phyloP scores from a whole-genome alignment of 306 rosid genomes.

The Medicago lupulina region DNA sequence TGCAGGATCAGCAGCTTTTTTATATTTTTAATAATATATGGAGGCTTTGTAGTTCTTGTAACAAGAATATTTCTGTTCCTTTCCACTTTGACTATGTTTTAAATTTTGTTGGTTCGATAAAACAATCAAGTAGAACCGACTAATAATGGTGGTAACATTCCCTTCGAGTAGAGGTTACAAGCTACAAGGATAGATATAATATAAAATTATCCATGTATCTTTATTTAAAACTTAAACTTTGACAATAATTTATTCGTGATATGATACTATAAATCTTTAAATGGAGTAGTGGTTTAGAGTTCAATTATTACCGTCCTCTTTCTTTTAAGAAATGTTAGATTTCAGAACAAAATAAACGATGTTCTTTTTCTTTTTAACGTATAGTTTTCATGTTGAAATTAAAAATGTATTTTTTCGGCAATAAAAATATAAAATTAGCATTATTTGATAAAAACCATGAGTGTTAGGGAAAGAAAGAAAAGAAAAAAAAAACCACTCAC shows the following conservation, averaged over 20 bases:
- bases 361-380: neutral
- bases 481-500: constrained; percentile 44
- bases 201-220: neutral
- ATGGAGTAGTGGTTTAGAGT: neutral
- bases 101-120: neutral
- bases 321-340: neutral
- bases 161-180: neutral
- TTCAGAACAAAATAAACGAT: neutral
- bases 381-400: too few relatives aligned
- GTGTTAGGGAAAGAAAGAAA: constrained; percentile 1
- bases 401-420: too few relatives aligned
- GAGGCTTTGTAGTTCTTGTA: neutral
- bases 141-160: neutral
- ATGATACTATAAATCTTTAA: neutral
- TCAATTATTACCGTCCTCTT: neutral
- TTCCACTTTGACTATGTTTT: constrained; percentile 19
- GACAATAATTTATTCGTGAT: neutral
- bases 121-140: neutral
- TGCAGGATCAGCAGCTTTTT: neutral
- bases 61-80: constrained; percentile 22
- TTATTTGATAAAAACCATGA: neutral
- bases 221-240: neutral
- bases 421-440: too few relatives aligned
- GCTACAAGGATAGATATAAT: constrained; percentile 19
- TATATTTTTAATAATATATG: neutral